Percentiles rank a stretch among this genome's conserved stretches.
Conservation (phyloP, 1,139 yeast species). For the Geotrichum macrosporum region DNA sequence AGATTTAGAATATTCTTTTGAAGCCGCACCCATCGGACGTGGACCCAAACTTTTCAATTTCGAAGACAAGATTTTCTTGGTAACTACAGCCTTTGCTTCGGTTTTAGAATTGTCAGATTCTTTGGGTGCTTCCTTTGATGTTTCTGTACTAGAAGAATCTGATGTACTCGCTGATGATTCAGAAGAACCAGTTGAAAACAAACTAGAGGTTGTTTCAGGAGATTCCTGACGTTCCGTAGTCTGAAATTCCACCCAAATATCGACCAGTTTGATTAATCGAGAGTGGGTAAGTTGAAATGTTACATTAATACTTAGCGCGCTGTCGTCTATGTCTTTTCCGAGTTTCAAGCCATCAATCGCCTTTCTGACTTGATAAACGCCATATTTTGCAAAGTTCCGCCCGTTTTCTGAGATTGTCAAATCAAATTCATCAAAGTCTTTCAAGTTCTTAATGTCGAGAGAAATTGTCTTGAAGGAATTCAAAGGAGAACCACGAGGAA, state of each 20-base stretch:
- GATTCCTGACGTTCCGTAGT: constrained; percentile 22
- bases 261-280: constrained; percentile 32
- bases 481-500: constrained; percentile 35
- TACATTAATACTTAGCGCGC: constrained; percentile 19
- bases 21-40: constrained; percentile 35
- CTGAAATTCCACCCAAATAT: constrained; percentile 24
- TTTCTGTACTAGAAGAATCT: too few relatives aligned
- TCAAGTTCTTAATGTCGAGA: constrained; percentile 8
- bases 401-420: constrained; percentile 57
- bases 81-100: too few relatives aligned
- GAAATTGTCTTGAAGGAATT: constrained; percentile 24
- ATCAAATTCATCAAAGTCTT: constrained; percentile 32
- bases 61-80: constrained; percentile 4
- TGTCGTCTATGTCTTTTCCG: constrained; percentile 25
- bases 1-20: constrained; percentile 31
- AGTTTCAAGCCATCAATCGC: constrained; percentile 25
- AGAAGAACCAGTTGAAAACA: constrained; percentile 4
- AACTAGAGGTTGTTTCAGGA: constrained; percentile 5
- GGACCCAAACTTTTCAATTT: constrained; percentile 28
- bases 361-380: constrained; percentile 24
- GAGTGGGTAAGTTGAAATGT: constrained; percentile 24
- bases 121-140: too few relatives aligned
- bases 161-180: too few relatives aligned
- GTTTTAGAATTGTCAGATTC: too few relatives aligned
- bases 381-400: constrained; percentile 42